These are phyloP conservation scores for Pseudovirgaria hyperparasitica DNA, from an alignment of 2,329 filamentous ascomycete species.

Conservation along the genomic window DNA sequence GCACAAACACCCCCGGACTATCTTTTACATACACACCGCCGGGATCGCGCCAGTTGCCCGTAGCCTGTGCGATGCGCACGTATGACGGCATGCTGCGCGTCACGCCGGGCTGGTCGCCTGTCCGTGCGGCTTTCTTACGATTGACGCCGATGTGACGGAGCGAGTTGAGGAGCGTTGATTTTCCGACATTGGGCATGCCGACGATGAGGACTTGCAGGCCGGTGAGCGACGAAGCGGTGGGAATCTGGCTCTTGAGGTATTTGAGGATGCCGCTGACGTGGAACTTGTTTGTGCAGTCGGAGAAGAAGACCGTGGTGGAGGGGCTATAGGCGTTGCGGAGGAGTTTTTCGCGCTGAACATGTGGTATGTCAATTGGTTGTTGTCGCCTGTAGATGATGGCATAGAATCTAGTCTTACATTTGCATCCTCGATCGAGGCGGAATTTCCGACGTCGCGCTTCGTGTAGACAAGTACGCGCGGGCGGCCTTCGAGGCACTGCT, in stretches of 20 bases:
- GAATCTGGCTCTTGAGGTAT: slow-evolving; percentile 39
- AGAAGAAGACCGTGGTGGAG: slow-evolving; percentile 38
- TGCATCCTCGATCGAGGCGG: too few species aligned
- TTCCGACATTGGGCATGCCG: slow-evolving; percentile 96
- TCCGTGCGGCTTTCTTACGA: slow-evolving; percentile 60
- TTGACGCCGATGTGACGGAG: slow-evolving; percentile 58
- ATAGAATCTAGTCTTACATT: neutral
- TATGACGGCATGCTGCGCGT: slow-evolving; percentile 74
- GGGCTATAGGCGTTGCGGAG: slow-evolving; percentile 43
- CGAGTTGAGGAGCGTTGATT: slow-evolving; percentile 85
- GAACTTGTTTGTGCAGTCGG: slow-evolving; percentile 31
- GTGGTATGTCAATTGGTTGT: slow-evolving; percentile 6
- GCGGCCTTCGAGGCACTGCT: slow-evolving; percentile 58
- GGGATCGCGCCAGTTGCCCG: slow-evolving; percentile 15
- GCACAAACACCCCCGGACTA: slow-evolving; percentile 90
- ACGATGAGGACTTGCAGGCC: slow-evolving; percentile 80
- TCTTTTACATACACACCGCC: slow-evolving; percentile 73
- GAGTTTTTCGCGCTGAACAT: slow-evolving; percentile 34
- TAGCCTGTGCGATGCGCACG: slow-evolving; percentile 60
- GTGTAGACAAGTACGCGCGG: slow-evolving; percentile 81
- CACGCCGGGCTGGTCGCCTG: slow-evolving; percentile 77
- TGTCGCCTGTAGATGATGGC: neutral
- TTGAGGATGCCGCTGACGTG: slow-evolving; percentile 36
- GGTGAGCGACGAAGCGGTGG: slow-evolving; percentile 47
- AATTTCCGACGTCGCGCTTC: slow-evolving; percentile 62